Evolutionary conservation across 441 rosid species (phyloP).

Genomic region (Bruguiera hainesii): DNA sequence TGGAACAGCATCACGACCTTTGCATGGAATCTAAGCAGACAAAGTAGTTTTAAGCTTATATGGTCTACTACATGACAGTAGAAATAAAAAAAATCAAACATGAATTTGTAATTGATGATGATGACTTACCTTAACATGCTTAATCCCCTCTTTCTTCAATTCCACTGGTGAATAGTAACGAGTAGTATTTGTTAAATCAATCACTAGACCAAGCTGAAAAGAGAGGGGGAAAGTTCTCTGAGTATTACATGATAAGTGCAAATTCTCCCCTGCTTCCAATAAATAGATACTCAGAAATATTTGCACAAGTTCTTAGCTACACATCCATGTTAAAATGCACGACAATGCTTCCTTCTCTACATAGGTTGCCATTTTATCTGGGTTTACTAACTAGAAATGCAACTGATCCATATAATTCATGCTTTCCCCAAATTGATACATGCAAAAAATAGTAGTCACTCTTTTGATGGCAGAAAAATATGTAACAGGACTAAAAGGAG

Average conservation of each 20-base stretch:
- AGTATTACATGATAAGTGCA: background rate
- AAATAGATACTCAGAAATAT: too few species aligned
- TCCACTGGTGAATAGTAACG: constrained; percentile 78
- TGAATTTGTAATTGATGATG: background rate
- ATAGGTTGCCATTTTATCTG: too few species aligned
- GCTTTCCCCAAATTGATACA: too few species aligned
- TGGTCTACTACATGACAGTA: background rate
- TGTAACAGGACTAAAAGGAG: too few species aligned
- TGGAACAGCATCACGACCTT: constrained; percentile 93
- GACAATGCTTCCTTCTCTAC: too few species aligned
- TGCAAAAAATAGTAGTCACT: too few species aligned
- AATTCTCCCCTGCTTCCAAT: too few species aligned
- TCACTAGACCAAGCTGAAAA: constrained; percentile 93
- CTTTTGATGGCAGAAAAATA: too few species aligned
- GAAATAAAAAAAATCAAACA: background rate
- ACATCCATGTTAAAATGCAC: too few species aligned
- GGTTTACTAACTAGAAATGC: too few species aligned
- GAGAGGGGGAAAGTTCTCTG: constrained; percentile 10
- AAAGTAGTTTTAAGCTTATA: constrained; percentile 5
- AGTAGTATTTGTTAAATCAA: constrained; percentile 94
- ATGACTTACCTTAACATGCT: constrained; percentile 77
- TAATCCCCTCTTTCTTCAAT: constrained; percentile 88
- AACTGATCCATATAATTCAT: too few species aligned
- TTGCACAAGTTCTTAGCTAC: too few species aligned
- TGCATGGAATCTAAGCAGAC: constrained; percentile 74